Base-by-base conservation (phyloP, 495 filamentous ascomycete genomes). In the Penicillium parvum region DNA sequence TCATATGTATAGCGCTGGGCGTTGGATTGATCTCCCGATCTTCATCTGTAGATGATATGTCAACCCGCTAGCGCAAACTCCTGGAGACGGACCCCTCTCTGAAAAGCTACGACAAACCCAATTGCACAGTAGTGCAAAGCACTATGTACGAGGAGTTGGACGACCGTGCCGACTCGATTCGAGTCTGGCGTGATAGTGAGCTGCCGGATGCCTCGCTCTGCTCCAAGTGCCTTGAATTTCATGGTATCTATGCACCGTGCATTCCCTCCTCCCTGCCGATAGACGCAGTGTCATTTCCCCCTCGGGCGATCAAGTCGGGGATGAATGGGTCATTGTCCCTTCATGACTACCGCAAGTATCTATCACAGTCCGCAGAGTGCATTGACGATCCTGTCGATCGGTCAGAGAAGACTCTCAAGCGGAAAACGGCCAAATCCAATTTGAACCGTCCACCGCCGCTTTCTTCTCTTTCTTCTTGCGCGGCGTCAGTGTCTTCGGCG, bases 341-440 rank as follows among this genome's bases (percentile, higher is more conserved):
- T 27, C 61, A 65, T 45, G 61, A 65, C 35, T 65, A 63, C 42
- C 61, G 60, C 21, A 65, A 63, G 43, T 55, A 50, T 26, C 52
- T 65, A 25, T 62, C 59, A 37, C 54, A 54, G 33, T 45, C 52
- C 43, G 46, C 57, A 48, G 53, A 55, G 42, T 45, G 43, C 44
- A 34, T 51, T 15, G 50, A 30, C 46, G 57, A 62, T 54, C 55
- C 50, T 11, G 50, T 49, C 44, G 53, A 58, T 50, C 60, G 50
- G n/a, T 46, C 43, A 38, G 47, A 50, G 20, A 55, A 46, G 34
- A 58, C 44, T 19, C 53, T 72, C 36, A 60, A 63, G 37, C 66
- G 69, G 27, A 72, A 68, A 42, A 60, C 60, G 10, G 64, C 57
- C 14, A 63, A 53, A 5, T 41, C 52, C 18, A 64, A 68, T 54